A percentile compares a stretch with the other conserved stretches of the same genome.
Evolutionary conservation across 352 stramenopile species (phyloP).

Genomic region (Thalassiosira mediterranea): DNA sequence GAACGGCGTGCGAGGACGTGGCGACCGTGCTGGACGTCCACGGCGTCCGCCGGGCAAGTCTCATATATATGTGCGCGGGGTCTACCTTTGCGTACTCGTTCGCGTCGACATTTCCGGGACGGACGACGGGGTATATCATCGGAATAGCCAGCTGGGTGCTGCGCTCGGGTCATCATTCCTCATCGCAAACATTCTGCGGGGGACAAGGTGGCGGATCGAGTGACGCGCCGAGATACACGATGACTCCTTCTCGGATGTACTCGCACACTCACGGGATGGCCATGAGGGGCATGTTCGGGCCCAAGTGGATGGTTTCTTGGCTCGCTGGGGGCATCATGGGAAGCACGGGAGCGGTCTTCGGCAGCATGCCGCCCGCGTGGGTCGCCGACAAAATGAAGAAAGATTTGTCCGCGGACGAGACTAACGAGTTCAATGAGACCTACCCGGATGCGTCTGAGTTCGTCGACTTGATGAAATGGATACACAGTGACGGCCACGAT

Average conservation of each 20-base stretch:
- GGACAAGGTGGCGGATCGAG: background rate
- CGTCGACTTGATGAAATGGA: conserved; percentile 39
- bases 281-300: conserved; percentile 39
- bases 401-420: conserved; percentile 29
- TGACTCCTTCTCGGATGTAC: conserved; percentile 22
- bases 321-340: conserved; percentile 26
- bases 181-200: background rate
- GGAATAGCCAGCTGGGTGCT: conserved; percentile 48
- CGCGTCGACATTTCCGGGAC: conserved; percentile 29
- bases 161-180: conserved; percentile 10
- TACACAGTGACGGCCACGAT: conserved; percentile 31
- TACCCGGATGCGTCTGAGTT: conserved; percentile 27
- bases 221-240: background rate
- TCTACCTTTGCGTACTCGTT: conserved; percentile 49
- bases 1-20: conserved; percentile 32
- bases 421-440: conserved; percentile 17
- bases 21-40: conserved; percentile 39
- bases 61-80: conserved; percentile 57
- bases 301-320: conserved; percentile 38
- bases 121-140: conserved; percentile 49
- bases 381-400: conserved; percentile 25
- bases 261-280: conserved; percentile 30
- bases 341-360: conserved; percentile 11
- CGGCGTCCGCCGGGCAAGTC: conserved; percentile 16
- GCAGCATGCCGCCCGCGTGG: conserved; percentile 13